Conservation (phyloP, 192 early-diverging fungal species). For the Coemansia sp. region DNA sequence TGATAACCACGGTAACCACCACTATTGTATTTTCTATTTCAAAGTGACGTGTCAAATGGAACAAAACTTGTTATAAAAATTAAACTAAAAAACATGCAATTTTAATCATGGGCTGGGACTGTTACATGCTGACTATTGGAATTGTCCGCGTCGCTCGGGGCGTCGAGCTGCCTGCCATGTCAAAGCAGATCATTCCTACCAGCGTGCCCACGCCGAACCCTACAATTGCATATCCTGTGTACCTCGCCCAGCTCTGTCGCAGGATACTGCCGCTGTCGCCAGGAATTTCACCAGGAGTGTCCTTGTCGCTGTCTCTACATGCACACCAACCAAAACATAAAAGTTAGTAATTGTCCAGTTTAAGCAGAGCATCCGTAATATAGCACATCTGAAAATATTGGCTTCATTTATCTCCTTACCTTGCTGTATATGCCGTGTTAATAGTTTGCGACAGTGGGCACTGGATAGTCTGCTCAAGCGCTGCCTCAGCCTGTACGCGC, state of each 20-base stretch:
- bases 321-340: neutral
- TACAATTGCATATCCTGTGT: constrained; percentile 47
- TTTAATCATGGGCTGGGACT: constrained; percentile 6
- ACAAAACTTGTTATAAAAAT: no score
- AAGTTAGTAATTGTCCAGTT: neutral
- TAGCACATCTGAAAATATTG: neutral
- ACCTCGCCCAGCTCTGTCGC: constrained; percentile 31
- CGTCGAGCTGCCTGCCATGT: constrained; percentile 28
- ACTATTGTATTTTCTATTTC: no score
- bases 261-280: neutral
- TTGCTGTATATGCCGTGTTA: neutral
- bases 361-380: no score
- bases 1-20: no score
- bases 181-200: constrained; percentile 47
- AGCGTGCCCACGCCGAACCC: constrained; percentile 50
- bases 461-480: constrained; percentile 41
- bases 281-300: neutral
- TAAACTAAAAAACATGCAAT: no score
- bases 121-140: constrained; percentile 11
- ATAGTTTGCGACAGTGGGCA: constrained; percentile 23
- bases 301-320: neutral
- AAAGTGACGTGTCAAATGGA: no score
- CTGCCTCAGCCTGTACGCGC: constrained; percentile 32
- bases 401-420: neutral
- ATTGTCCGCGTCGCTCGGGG: constrained; percentile 47